Conservation (phyloP, 148 eudicot genomes). For the Spergularia bocconei region DNA sequence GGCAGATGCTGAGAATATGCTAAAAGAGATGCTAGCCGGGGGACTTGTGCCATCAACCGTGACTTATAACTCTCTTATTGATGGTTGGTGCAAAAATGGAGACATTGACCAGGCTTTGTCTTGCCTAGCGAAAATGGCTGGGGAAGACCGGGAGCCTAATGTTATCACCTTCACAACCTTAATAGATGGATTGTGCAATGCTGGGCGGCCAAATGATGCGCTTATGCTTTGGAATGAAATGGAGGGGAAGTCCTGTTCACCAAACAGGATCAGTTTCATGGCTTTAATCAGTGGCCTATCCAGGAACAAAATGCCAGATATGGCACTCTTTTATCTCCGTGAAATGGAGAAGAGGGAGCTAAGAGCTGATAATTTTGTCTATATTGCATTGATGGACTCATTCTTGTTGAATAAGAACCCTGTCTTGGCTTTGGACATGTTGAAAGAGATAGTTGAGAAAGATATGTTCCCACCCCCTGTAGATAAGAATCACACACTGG, state of each 20-base stretch:
- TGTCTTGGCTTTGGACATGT: slow-evolving; percentile 46
- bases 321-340: slow-evolving; percentile 47
- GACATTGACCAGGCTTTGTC: slow-evolving; percentile 51
- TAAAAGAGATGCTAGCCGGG: slow-evolving; percentile 51
- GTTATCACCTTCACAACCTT: slow-evolving; percentile 58
- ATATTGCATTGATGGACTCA: slow-evolving; percentile 45
- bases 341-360: slow-evolving; percentile 68
- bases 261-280: slow-evolving; percentile 63
- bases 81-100: slow-evolving; percentile 78
- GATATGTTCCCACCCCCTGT: slow-evolving; percentile 32
- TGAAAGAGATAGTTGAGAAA: slow-evolving; percentile 51
- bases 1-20: slow-evolving; percentile 51
- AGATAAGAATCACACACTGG: slow-evolving; percentile 43
- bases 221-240: slow-evolving; percentile 56
- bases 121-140: slow-evolving; percentile 51
- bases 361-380: slow-evolving; percentile 47
- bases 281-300: slow-evolving; percentile 83
- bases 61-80: slow-evolving; percentile 77
- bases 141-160: slow-evolving; percentile 49
- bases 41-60: slow-evolving; percentile 78
- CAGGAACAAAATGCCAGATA: slow-evolving; percentile 58
- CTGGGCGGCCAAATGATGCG: slow-evolving; percentile 63
- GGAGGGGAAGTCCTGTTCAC: slow-evolving; percentile 48
- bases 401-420: slow-evolving; percentile 40
- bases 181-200: slow-evolving; percentile 69